A percentile compares a stretch with the other conserved stretches of the same genome.
Conservation (phyloP, 768 basidiomycete genomes). For the Termitomyces sp. region DNA sequence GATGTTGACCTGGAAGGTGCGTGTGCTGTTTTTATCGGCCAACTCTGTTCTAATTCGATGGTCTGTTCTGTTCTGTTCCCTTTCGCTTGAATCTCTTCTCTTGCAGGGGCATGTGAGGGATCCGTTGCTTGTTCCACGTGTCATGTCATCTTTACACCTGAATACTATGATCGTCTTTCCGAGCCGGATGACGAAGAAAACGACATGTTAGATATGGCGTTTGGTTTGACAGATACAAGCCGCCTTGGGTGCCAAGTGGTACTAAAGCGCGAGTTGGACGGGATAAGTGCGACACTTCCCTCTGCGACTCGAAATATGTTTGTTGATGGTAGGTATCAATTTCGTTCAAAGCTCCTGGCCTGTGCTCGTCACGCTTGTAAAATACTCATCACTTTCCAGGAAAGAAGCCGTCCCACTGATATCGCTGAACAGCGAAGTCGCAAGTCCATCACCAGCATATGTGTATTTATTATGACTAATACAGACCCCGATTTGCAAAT, state of each 20-base stretch:
- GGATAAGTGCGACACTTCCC: slow-evolving; percentile 79
- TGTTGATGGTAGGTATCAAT: slow-evolving; percentile 67
- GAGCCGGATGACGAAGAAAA: slow-evolving; percentile 99
- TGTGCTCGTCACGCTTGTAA: neutral
- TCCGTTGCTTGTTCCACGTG: slow-evolving; percentile 98
- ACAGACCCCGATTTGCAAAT: neutral
- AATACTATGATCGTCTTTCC: slow-evolving; percentile 80
- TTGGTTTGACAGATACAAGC: slow-evolving; percentile 93
- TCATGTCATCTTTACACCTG: slow-evolving; percentile 80
- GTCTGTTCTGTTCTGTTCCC: neutral
- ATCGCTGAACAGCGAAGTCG: neutral
- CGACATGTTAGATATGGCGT: slow-evolving; percentile 97
- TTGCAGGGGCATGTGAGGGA: slow-evolving; percentile 89
- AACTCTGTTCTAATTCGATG: neutral
- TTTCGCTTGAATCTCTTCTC: neutral
- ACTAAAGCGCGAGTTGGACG: slow-evolving; percentile 78
- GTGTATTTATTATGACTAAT: neutral
- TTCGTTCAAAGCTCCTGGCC: neutral
- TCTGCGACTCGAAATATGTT: slow-evolving; percentile 97
- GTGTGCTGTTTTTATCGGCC: slow-evolving; percentile 9
- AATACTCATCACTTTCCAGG: neutral
- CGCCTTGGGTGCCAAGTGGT: slow-evolving; percentile 73
- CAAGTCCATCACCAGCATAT: neutral
- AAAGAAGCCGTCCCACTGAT: slow-evolving; percentile 3
- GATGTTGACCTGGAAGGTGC: slow-evolving; percentile 94